These are phyloP conservation scores for Colletotrichum cuscutae DNA, from an alignment of 2,329 filamentous ascomycete species.

Conservation along the genomic window DNA sequence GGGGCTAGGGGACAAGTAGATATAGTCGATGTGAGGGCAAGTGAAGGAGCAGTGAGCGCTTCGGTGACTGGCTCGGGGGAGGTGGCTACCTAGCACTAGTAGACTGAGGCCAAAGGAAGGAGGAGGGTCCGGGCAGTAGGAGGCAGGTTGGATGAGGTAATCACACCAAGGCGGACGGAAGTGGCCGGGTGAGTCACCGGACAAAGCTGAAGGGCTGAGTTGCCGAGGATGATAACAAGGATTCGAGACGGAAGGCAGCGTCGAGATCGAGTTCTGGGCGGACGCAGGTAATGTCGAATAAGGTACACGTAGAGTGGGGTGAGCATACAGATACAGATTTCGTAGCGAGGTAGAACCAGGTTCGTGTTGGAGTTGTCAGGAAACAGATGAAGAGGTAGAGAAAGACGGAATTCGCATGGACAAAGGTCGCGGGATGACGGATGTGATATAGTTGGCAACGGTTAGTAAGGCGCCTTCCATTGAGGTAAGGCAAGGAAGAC, in stretches of 20 bases:
- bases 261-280: not conserved
- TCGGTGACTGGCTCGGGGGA: not conserved
- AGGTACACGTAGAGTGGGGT: not conserved
- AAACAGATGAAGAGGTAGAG: not conserved
- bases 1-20: not conserved
- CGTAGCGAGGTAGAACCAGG: no score
- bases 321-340: not conserved
- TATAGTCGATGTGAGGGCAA: not conserved
- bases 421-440: not conserved
- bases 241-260: not conserved
- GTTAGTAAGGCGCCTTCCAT: not conserved
- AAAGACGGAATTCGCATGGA: not conserved
- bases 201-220: not conserved
- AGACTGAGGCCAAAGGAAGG: not conserved
- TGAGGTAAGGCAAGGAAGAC: not conserved
- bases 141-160: constrained; percentile 1
- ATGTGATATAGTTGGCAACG: not conserved
- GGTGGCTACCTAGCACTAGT: no score
- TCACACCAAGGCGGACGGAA: constrained; percentile 4
- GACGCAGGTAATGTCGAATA: not conserved
- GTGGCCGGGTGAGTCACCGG: constrained; percentile 31
- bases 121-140: not conserved
- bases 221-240: not conserved
- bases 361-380: not conserved
- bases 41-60: constrained; percentile 13